Evolutionary conservation across 2,329 filamentous ascomycete genomes (phyloP), one percentile per base, ranked within the genome.

Genomic region (Penicillium concentricum): DNA sequence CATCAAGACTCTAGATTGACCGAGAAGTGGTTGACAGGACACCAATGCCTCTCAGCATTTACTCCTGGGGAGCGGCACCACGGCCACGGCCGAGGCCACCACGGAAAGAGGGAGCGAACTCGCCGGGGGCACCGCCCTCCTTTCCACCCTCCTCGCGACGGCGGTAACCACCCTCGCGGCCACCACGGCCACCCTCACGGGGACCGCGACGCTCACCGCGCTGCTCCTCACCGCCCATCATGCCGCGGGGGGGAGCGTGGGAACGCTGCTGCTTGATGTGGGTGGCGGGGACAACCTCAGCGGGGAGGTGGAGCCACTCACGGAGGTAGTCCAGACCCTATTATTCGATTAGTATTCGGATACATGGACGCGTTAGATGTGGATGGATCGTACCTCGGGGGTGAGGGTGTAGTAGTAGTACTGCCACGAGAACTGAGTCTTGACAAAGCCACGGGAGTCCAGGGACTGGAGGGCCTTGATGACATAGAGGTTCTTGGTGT

Each of bases 361-460:
- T 9, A 18, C 18, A 1, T 32, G 3, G 13, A n/a, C 2, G 16
- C 28, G 24, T 28, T 20, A 20, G n/a, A 7, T 16, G 12, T n/a
- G n/a, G 4, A 34, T 46, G 20, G 5, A 49, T 59, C 68, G 26
- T 69, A 70, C 68, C 71, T 97, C 92, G 77, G 92, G 91, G 79
- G 93, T 97, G 82, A 99, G 89, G 82, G 94, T 97, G 89, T 99
- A 99, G 90, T 99, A 99, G 89, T 97, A 96, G 87, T 92, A 96
- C 84, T 96, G 92, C 92, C 92, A 96, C 70, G 92, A 96, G 90
- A 99, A 99, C 82, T 95, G 94, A 74, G 94, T 99, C 91, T 99
- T 99, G 83, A 99, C 87, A 82, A 91, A 97, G 79, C 93, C 93
- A 79, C 94, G 93, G 72, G 92, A 97, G 84, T 88, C 96, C 77